Evolutionary conservation across 1,284 basidiomycete species (phyloP).

Genomic region (Sanguinoderma infundibulare): DNA sequence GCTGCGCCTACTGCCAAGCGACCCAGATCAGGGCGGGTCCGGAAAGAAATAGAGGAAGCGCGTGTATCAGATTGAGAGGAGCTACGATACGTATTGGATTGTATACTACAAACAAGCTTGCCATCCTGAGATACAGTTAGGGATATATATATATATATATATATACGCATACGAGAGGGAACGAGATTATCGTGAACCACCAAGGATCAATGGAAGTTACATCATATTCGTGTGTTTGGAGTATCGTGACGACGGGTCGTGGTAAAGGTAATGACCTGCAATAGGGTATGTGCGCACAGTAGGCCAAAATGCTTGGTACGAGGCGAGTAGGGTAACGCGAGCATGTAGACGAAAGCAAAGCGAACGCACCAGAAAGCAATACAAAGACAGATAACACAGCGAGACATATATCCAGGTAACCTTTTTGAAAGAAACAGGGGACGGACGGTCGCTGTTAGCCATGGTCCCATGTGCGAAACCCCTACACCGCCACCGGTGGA

Average conservation of each 20-base stretch:
- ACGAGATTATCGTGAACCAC: background rate
- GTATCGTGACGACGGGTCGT: background rate
- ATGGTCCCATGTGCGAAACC: background rate
- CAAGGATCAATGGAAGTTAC: conserved; percentile 9
- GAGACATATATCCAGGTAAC: background rate
- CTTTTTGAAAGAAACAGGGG: background rate
- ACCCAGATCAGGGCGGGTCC: background rate
- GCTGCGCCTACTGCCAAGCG: background rate
- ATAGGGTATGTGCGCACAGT: background rate
- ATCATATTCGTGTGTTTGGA: conserved; percentile 27
- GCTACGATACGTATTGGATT: background rate
- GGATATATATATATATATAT: conserved; percentile 5
- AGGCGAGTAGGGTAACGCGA: background rate
- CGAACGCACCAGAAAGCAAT: conserved; percentile 10
- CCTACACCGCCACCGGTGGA: background rate
- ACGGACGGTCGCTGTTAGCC: background rate
- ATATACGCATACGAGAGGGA: background rate
- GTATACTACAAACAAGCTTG: conserved; percentile 1
- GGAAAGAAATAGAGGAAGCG: background rate
- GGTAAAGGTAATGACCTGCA: background rate
- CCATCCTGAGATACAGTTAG: conserved; percentile 10
- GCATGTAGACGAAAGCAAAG: conserved; percentile 16
- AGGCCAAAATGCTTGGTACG: background rate
- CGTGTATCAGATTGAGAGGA: background rate
- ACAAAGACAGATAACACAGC: conserved; percentile 2